Conservation (phyloP, 2,329 filamentous ascomycete genomes). For the Chaetomiaceae sp. region DNA sequence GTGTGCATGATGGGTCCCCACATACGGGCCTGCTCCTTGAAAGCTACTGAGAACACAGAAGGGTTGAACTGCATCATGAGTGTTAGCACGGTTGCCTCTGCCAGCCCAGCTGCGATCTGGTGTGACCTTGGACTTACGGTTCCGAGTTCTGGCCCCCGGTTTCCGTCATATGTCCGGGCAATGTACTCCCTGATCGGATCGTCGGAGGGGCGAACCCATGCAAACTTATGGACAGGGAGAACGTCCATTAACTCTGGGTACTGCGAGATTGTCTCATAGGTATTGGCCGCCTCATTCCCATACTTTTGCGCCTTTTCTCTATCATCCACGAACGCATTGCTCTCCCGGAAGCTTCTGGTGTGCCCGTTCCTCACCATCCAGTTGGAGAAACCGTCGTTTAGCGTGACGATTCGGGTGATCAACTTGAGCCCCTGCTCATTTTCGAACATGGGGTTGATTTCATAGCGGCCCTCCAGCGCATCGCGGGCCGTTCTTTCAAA, state of each 20-base stretch:
- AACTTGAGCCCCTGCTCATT: conserved; percentile 30
- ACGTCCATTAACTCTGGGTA: no score
- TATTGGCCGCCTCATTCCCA: no score
- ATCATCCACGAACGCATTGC: no score
- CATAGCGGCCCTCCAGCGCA: conserved; percentile 36
- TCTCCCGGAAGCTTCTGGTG: no score
- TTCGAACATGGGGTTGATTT: conserved; percentile 30
- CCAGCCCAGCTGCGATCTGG: no score
- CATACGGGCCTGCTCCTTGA: conserved; percentile 51
- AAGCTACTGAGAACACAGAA: conserved; percentile 40
- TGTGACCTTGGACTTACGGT: conserved; percentile 39
- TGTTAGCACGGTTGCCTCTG: no score
- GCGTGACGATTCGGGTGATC: conserved; percentile 35
- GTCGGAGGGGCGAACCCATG: no score
- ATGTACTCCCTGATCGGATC: conserved; percentile 44
- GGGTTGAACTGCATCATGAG: conserved; percentile 33
- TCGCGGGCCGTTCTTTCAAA: conserved; percentile 30
- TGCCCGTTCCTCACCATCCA: conserved; percentile 32
- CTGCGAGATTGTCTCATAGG: no score
- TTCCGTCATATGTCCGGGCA: conserved; percentile 37
- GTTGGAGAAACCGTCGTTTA: conserved; percentile 36
- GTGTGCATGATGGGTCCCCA: conserved; percentile 47
- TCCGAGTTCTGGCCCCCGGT: conserved; percentile 52
- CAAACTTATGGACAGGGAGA: no score
- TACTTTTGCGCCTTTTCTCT: no score